These are phyloP conservation scores for Pelargonium australe DNA, from an alignment of 441 rosid genomes.

Conservation along the genomic window DNA sequence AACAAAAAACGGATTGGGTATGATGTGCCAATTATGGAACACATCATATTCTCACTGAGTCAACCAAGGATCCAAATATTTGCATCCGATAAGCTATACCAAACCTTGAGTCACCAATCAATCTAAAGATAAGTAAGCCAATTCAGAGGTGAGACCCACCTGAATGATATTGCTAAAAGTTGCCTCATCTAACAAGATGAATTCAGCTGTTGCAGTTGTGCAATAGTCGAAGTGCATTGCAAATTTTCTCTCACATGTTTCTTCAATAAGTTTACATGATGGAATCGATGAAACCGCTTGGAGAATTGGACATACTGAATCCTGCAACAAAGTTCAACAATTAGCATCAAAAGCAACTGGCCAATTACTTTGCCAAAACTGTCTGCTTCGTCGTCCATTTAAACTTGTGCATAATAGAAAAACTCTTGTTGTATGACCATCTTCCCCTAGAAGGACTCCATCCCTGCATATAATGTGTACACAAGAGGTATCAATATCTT, in stretches of 20 bases:
- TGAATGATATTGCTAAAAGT: constrained; percentile 67
- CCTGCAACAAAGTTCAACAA: constrained; percentile 94
- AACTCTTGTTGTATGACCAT: constrained; percentile 73
- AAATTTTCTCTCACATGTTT: constrained; percentile 81
- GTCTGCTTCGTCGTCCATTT: constrained; percentile 90
- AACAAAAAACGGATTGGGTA: neutral
- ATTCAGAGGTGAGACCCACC: constrained; percentile 45
- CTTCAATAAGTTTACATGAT: constrained; percentile 82
- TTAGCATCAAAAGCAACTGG: constrained; percentile 52
- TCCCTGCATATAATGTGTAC: constrained; percentile 97
- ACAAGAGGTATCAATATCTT: constrained; percentile 82
- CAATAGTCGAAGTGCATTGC: constrained; percentile 90
- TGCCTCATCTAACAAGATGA: constrained; percentile 65
- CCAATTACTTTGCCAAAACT: constrained; percentile 59
- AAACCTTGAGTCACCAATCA: constrained; percentile 6
- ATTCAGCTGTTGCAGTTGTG: constrained; percentile 76
- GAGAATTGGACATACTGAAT: constrained; percentile 79
- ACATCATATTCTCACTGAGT: neutral
- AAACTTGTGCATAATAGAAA: constrained; percentile 93
- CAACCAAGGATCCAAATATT: neutral
- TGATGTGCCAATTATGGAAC: neutral
- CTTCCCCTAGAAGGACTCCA: constrained; percentile 90
- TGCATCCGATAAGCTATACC: constrained; percentile 9
- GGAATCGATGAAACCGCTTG: constrained; percentile 73
- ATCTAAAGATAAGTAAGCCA: constrained; percentile 3